Base-by-base conservation (phyloP, 2,329 filamentous ascomycete genomes). In the Ophiobolus disseminans region DNA sequence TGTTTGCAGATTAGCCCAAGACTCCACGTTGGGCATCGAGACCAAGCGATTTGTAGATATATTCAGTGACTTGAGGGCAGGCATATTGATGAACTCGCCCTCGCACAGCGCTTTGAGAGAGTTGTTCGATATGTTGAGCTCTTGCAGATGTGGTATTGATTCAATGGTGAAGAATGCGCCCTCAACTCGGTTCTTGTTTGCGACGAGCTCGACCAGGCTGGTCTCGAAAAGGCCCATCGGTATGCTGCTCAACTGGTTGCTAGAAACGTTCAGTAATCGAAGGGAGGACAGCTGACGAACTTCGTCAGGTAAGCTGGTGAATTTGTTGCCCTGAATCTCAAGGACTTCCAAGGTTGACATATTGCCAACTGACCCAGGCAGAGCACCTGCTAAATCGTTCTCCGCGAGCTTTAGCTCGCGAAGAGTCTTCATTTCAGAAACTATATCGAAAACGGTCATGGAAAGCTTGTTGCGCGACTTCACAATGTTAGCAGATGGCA, bases 21-120 rank as follows among this genome's bases (percentile, higher is more conserved):
- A 80, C n/a, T 82, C 80, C 59, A 97, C 77, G 57, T 89, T 82
- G 0, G 93, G 91, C 10, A 99, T 76, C 0, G 73, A 73, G 51
- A 85, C 83, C 5, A 99, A 76, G 9, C 90, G 84, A 69, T 99
- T 99, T 71, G 87, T 85, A 1, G 89, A 89, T n/a, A 95, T 76
- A 25, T 86, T 86, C 9, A 97, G 74, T 39, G 86, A 85, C 55
- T 89, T 87, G 19, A 97, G 74, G 7, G 81, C 83, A 0, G 92
- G 91, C 45, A 96, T 71, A 0, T 78, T 73, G n/a, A 94, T 72
- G 0, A 71, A 62, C 3, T 80, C 75, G 7, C 73, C 70, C 10
- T 76, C 76, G 13, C 78, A 78, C 8, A 86, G 61, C 0, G 73
- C 74, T 53, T 66, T 83, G 11, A 97, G 74, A 22, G 86, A 83